These are phyloP conservation scores for Chlamydomonas eustigma DNA, from an alignment of 139 green algal genomes.

Conservation along the genomic window DNA sequence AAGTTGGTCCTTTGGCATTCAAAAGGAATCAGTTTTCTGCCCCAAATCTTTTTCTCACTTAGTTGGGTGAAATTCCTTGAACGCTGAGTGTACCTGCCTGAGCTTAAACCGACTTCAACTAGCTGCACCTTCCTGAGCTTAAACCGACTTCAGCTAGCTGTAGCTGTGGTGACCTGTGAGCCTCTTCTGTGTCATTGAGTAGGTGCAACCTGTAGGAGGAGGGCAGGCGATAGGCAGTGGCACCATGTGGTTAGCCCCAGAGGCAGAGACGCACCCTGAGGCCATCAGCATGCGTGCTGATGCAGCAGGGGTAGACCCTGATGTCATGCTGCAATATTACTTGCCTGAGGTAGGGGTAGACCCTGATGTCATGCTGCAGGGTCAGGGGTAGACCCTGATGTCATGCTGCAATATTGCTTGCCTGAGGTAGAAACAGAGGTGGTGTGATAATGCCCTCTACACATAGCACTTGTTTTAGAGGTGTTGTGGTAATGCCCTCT, in stretches of 20 bases:
- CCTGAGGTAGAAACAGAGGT: constrained; percentile 29
- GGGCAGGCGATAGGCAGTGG: constrained; percentile 73
- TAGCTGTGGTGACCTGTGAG: too few relatives aligned
- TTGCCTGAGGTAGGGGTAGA: constrained; percentile 43
- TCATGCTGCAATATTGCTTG: constrained; percentile 70
- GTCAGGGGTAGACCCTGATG: constrained; percentile 56
- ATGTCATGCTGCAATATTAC: constrained; percentile 68
- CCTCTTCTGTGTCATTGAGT: constrained; percentile 15
- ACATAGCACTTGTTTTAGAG: too few relatives aligned
- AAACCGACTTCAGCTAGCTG: too few relatives aligned
- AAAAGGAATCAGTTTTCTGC: too few relatives aligned
- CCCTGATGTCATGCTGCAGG: constrained; percentile 48
- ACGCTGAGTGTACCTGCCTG: too few relatives aligned
- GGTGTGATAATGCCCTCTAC: too few relatives aligned
- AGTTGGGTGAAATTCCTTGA: too few relatives aligned
- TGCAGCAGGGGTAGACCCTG: constrained; percentile 59
- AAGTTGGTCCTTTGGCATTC: background rate
- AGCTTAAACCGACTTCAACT: too few relatives aligned
- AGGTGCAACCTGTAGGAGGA: constrained; percentile 68
- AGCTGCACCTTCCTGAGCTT: too few relatives aligned
- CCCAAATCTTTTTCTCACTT: too few relatives aligned
- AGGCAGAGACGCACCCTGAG: constrained; percentile 71
- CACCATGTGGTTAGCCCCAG: constrained; percentile 71
- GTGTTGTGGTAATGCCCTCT: too few relatives aligned
- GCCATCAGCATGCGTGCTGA: constrained; percentile 71